phyloP scores from a whole-genome alignment of 345 rosid genomes.

The Gossypium longicalyx region DNA sequence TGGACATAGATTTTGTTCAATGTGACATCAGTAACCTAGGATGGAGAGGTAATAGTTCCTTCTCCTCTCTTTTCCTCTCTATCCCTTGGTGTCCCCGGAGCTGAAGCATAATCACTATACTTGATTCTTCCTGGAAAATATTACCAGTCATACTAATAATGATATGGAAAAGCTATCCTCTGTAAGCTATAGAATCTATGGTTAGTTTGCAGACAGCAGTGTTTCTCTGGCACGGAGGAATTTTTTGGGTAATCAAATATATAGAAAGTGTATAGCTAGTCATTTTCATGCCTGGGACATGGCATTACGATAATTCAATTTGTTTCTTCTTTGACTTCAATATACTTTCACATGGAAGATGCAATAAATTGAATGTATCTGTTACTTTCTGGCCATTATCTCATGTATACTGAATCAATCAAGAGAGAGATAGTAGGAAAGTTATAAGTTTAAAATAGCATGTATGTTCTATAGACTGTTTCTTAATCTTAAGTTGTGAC shows the following conservation, averaged over 20 bases:
- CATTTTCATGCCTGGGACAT: neutral
- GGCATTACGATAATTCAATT: neutral
- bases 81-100: neutral
- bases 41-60: constrained; percentile 54
- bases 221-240: neutral
- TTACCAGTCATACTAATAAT: neutral
- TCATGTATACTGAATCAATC: constrained; percentile 1
- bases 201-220: neutral
- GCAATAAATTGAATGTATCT: neutral
- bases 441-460: neutral
- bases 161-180: neutral
- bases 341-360: neutral
- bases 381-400: neutral
- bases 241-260: neutral
- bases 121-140: neutral
- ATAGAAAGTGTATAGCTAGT: neutral
- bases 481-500: neutral
- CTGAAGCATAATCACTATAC: neutral
- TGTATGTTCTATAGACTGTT: neutral
- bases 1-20: constrained; percentile 71
- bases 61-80: neutral
- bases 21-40: constrained; percentile 58
- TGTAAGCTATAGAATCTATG: neutral
- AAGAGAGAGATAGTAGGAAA: neutral
- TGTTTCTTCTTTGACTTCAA: constrained; percentile 1